Percentiles rank a stretch among this genome's conserved stretches.
These are phyloP conservation scores for Cyclocybe aegerita DNA, from an alignment of 768 basidiomycete genomes.

Conservation along the genomic window DNA sequence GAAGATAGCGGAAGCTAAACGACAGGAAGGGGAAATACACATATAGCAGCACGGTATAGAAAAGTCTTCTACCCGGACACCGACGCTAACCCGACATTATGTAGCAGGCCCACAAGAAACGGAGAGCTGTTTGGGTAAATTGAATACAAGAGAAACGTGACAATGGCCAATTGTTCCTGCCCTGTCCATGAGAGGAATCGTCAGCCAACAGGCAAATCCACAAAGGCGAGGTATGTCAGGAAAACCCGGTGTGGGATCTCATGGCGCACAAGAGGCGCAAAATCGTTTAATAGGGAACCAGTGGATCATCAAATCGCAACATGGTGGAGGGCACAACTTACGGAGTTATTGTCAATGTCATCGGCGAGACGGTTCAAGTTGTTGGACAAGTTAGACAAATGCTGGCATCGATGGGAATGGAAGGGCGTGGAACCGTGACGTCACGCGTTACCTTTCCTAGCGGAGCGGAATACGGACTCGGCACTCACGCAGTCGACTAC, in stretches of 20 bases:
- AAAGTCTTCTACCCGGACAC: no score
- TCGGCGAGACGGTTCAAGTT: conserved; percentile 35
- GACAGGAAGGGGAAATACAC: no score
- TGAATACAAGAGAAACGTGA: no score
- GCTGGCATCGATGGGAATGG: conserved; percentile 13
- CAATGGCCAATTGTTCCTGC: no score
- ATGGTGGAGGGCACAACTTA: conserved; percentile 19
- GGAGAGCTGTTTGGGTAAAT: no score
- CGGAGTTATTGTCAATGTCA: conserved; percentile 10
- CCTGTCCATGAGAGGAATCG: no score
- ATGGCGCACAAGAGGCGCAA: conserved; percentile 21
- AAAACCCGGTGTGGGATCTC: conserved; percentile 46
- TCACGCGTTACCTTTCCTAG: conserved; percentile 5
- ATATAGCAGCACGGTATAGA: no score
- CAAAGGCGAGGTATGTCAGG: conserved; percentile 29
- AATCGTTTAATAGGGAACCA: conserved; percentile 69
- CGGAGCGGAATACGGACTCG: background rate
- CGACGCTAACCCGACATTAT: no score
- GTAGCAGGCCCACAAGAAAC: no score
- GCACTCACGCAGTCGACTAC: no score
- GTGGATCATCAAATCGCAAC: conserved; percentile 38
- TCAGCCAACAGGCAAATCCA: background rate
- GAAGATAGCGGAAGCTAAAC: no score
- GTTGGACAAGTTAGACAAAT: background rate
- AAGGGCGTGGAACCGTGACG: conserved; percentile 14